Evolutionary conservation across 805 yeast genomes (phyloP), one percentile per base, ranked within the genome.

Genomic region (Sugiyamaella floridensis): DNA sequence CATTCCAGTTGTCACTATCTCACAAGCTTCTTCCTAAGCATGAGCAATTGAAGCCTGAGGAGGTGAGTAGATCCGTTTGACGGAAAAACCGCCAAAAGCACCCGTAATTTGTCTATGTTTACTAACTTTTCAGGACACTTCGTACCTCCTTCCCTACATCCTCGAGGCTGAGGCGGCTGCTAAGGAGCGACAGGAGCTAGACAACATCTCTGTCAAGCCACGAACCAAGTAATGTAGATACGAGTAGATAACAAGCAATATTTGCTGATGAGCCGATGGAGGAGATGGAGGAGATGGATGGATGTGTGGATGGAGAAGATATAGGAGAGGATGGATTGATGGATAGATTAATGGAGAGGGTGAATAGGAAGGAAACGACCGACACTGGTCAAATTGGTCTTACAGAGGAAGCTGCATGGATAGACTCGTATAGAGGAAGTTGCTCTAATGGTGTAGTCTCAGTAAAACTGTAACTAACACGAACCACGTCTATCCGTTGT

Each of bases 141-240:
- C 65, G 63, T 90, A 89, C 76, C 78, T 93, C 67, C 72, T 86
- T 55, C 97, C 97, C 62, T 86, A 86, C 76, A 76, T 93, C 57
- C 79, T 90, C 67, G 97, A 93, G 77, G 95, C 92, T 57, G 98
- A 93, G 77, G 88, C 87, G 64, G 97, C 88, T 72, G 85, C 83
- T 48, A 76, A 79, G 59, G 99, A 93, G 78, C 89, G 85, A 75
- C 83, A 78, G 57, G 93, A 85, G 67, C 82, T 93, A 67, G 96
- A 93, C 78, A 85, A 87, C 78, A 76, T 88, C 61, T 74, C 64
- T 52, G 72, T 76, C 54, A 63, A 58, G 60, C 60, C 66, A 32
- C 37, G 37, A 32, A 32, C 37, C 37, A 32, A 32, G 37, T 32
- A 32, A 32, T 32, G 37, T 32, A 32, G 37, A 32, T 32, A 32